These are phyloP conservation scores for Aspergillus arachidicola DNA, from an alignment of 2,329 filamentous ascomycete genomes.

Conservation along the genomic window DNA sequence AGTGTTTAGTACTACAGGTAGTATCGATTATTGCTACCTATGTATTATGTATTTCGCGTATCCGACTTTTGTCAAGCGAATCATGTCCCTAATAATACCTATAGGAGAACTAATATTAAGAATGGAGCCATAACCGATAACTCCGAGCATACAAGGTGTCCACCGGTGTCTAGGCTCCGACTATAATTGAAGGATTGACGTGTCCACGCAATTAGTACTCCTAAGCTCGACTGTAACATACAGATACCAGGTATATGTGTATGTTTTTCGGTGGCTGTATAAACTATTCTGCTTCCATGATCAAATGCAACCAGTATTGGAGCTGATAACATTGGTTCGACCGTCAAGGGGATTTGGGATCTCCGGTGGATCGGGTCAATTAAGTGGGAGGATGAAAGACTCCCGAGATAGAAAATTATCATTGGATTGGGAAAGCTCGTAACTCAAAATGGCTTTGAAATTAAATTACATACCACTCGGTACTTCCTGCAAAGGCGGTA, in stretches of 20 bases:
- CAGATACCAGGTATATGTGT: not conserved
- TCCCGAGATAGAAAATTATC: not conserved
- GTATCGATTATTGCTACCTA: not conserved
- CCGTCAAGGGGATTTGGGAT: not conserved
- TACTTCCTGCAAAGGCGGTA: slow-evolving; percentile 4
- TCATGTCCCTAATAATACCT: slow-evolving; percentile 1
- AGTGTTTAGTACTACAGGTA: not conserved
- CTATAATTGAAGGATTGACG: slow-evolving; percentile 8
- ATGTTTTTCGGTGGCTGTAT: not conserved
- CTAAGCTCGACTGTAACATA: not conserved
- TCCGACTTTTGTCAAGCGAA: not conserved
- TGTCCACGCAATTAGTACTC: slow-evolving; percentile 7
- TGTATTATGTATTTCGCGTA: slow-evolving; percentile 1
- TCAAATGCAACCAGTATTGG: not conserved
- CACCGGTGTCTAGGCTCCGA: slow-evolving; percentile 17
- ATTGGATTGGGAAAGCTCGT: not conserved
- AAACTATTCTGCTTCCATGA: not conserved
- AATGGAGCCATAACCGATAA: slow-evolving; percentile 12
- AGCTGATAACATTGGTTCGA: not conserved
- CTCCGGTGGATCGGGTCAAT: not conserved
- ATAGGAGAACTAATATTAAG: slow-evolving; percentile 6
- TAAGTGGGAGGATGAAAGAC: not conserved
- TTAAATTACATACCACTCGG: not conserved
- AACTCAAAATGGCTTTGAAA: not conserved
- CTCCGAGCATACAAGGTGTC: slow-evolving; percentile 9